phyloP scores from a whole-genome alignment of 495 filamentous ascomycete genomes.

The Rhypophila decipiens region DNA sequence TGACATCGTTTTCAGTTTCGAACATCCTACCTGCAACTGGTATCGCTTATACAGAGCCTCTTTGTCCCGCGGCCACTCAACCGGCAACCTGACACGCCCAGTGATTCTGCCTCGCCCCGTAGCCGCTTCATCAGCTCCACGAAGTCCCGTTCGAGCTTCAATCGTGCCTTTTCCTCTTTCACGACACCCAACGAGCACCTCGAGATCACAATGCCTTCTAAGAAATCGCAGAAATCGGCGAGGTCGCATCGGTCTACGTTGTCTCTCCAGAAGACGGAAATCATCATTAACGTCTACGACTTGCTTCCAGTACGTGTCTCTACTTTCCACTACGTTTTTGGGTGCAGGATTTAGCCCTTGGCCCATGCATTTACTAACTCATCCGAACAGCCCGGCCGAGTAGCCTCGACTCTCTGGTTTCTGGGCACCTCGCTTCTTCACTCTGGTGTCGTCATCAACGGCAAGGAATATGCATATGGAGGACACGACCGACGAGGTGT shows the following conservation, averaged over 20 bases:
- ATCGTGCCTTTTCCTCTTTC: not conserved
- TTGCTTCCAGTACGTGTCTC: conserved; percentile 57
- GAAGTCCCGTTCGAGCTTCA: too few relatives aligned
- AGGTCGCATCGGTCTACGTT: conserved; percentile 50
- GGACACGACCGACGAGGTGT: conserved; percentile 60
- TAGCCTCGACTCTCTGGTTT: conserved; percentile 64
- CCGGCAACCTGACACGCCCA: not conserved
- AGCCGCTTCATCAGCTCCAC: too few relatives aligned
- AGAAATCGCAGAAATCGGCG: conserved; percentile 35
- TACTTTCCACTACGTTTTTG: not conserved
- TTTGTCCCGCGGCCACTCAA: not conserved
- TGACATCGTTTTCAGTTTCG: not conserved
- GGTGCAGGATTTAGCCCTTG: too few relatives aligned
- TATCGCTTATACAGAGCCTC: not conserved
- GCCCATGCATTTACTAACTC: not conserved
- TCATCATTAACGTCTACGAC: conserved; percentile 77
- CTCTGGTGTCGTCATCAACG: conserved; percentile 70
- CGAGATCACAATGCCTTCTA: conserved; percentile 29
- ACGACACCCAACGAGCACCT: not conserved
- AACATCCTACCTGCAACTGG: not conserved
- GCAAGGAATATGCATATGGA: conserved; percentile 76
- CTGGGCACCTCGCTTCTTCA: conserved; percentile 68
- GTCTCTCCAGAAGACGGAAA: conserved; percentile 60
- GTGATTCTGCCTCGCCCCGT: conserved; percentile 3
- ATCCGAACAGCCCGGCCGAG: conserved; percentile 50